Evolutionary conservation across 2,329 filamentous ascomycete genomes (phyloP), one percentile per base, ranked within the genome.

Genomic region (Scedosporium aurantiacum): DNA sequence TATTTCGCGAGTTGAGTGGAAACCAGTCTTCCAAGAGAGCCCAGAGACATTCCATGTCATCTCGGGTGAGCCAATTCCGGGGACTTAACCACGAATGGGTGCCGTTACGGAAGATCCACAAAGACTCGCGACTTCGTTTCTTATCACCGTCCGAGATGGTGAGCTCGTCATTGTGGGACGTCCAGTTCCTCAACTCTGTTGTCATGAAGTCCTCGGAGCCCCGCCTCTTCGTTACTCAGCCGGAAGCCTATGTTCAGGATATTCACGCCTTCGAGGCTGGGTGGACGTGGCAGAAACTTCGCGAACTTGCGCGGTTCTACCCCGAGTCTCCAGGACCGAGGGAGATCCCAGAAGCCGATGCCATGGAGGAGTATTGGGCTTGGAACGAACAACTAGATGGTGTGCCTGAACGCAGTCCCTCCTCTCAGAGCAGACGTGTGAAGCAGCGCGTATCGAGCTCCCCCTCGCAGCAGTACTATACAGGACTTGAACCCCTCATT

Each of bases 101-200:
- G n/a, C 89, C 89, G 4, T 76, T 93, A 18, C 83, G 89, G 58
- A 92, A 92, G 70, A 76, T 90, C 2, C 83, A 89, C 69, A 90
- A 88, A 68, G 87, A 90, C 62, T 86, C 86, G 0, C 82, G 84
- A 27, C 78, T 93, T 5, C 83, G 84, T 1, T 91, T 91, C 66
- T 77, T 92, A 10, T 82, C 81, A 5, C 84, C 84, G 1, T 77
- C 83, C 1, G 89, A 92, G 70, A 88, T 92, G 84, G 74, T 88
- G 43, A 91, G 86, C 0, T 83, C 88, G 0, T 81, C 85, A 1
- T 72, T 85, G 2, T 93, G 89, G 89, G 83, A 85, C 59, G 82
- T 86, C 2, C 78, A 82, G 8, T 92, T 92, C 64, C 78, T 93
- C 28, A 79, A 79, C 58, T 85, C 87, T 57, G 82, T 91, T 43